phyloP scores from a whole-genome alignment of 345 rosid species.

The Cardamine chenopodiifolia region DNA sequence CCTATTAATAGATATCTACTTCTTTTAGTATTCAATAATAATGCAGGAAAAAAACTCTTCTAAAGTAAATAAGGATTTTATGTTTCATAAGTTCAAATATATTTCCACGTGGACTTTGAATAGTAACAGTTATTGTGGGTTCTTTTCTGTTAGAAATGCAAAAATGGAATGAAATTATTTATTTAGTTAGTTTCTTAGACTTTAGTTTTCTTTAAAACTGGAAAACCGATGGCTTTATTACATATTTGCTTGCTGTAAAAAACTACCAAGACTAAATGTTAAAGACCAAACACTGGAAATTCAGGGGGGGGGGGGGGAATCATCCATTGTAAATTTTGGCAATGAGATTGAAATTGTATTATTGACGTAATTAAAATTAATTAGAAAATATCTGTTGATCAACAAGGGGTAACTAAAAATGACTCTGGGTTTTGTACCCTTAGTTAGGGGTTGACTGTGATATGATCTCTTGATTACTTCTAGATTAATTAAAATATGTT shows the following conservation, averaged over 20 bases:
- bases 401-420: neutral
- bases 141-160: neutral
- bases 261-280: neutral
- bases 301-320: neutral
- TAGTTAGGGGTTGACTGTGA: constrained; percentile 25
- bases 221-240: neutral
- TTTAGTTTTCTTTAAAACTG: neutral
- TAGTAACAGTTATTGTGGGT: neutral
- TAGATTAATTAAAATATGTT: constrained; percentile 16
- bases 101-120: neutral
- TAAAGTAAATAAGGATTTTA: neutral
- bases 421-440: constrained; percentile 1
- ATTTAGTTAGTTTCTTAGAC: neutral
- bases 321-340: neutral
- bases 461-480: constrained; percentile 15
- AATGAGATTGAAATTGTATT: neutral
- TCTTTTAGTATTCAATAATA: neutral
- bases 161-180: neutral
- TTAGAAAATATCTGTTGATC: neutral
- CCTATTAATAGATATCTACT: neutral
- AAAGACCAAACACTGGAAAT: neutral
- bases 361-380: neutral
- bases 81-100: neutral
- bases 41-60: neutral
- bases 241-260: neutral